phyloP scores from a whole-genome alignment of 164 flowering plant genomes.

The Magnolia sinica region DNA sequence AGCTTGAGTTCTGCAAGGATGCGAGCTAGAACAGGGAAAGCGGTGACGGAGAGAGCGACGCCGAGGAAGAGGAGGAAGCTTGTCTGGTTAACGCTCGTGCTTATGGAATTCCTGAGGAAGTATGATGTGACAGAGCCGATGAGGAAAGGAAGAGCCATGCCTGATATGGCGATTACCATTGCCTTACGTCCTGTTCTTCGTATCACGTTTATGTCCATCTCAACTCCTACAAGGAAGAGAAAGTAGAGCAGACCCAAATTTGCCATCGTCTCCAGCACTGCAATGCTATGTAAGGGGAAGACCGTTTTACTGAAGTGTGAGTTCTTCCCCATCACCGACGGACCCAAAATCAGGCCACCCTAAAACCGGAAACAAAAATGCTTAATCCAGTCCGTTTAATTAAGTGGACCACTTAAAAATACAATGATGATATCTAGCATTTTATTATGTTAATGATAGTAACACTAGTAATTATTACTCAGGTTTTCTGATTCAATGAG shows the following conservation, averaged over 20 bases:
- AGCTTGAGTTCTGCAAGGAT: slow-evolving; percentile 22
- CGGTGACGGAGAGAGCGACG: slow-evolving; percentile 24
- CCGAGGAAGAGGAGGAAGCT: slow-evolving; percentile 35
- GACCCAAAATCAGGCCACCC: slow-evolving; percentile 33
- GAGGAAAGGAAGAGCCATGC: slow-evolving; percentile 30
- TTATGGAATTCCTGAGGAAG: slow-evolving; percentile 5
- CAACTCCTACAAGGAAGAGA: slow-evolving; percentile 32
- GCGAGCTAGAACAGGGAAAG: slow-evolving; percentile 22
- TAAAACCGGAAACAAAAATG: background rate
- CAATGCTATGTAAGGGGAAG: slow-evolving; percentile 22
- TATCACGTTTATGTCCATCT: slow-evolving; percentile 30
- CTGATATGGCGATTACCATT: slow-evolving; percentile 23
- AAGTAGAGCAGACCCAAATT: slow-evolving; percentile 35
- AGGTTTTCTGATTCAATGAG: too few species aligned
- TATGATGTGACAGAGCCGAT: slow-evolving; percentile 19
- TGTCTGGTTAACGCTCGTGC: background rate
- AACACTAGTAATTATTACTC: too few species aligned
- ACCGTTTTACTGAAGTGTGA: background rate
- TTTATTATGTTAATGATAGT: too few species aligned
- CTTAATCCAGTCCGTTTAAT: too few species aligned
- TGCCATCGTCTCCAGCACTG: slow-evolving; percentile 37
- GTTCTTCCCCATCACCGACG: slow-evolving; percentile 24
- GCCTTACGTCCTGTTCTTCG: slow-evolving; percentile 19
- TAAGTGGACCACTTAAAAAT: too few species aligned
- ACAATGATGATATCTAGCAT: too few species aligned